Evolutionary conservation across 1,284 basidiomycete genomes (phyloP), one percentile per base, ranked within the genome.

Genomic region (Lentinula novae-zelandiae): DNA sequence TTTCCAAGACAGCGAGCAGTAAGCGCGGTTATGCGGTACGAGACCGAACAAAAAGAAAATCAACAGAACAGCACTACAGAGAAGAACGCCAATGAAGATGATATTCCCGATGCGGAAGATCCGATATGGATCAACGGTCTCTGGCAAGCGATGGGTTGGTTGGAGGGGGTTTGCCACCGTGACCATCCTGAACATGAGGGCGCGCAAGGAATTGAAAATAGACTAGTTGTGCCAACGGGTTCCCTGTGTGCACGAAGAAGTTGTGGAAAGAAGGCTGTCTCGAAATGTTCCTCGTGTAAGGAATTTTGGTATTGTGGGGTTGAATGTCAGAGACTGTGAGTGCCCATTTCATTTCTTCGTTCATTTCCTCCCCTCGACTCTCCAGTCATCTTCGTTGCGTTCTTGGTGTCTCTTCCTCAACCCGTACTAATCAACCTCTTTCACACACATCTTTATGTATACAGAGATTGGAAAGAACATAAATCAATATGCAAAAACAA

Each of bases 381-480:
- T 7, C 20, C 17, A 17, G 5, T 2, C 42, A 44, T 10, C 22
- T 27, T 49, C 27, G 10, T 6, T 12, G 8, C 27, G 2, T 50
- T 9, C 15, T 8, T 53, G 38, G 17, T 55, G 17, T 46, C 20
- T 42, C 17, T 31, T 31, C 3, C 12, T 15, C 12, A 2, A 10
- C 33, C 3, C 50, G 17, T 31, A 20, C 33, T 36, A n/a, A 54
- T 42, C 3, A 3, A 27, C 27, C 27, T 15, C 39, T 27, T 10
- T 1, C 9, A n/a, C 12, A n/a, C 12, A 9, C 9, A 38, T 38
- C 36, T 1, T 12, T 10, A 12, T 9, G 22, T n/a, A 22, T 9
- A 22, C 15, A 56, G 54, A 56, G 54, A 56, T 31, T 56, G 54
- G 54, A 56, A 56, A 46, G 54, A 56, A 46, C 54, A 56, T 17